Evolutionary conservation across 169 alveolate species (phyloP), one percentile per base, ranked within the genome.

Genomic region (Theileria orientalis): DNA sequence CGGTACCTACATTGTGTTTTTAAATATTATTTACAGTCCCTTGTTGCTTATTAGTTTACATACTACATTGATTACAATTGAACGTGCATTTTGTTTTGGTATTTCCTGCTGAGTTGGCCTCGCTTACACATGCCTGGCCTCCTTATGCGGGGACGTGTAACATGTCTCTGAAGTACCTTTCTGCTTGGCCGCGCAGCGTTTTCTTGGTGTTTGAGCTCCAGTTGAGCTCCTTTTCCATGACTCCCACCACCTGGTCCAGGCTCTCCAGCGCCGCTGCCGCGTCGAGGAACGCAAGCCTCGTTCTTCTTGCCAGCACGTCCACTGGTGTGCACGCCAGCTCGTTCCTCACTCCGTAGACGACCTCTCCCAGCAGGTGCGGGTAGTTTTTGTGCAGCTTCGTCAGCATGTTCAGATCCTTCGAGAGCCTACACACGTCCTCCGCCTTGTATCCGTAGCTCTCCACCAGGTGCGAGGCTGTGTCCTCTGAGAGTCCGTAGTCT

Each of bases 271-370:
- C 87, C 23, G 74, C 90, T 33, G 78, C 51, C 7, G 83, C 66
- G 69, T 91, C 94, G 19, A 80, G 64, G 73, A 91, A 91, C 7
- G 93, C 93, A 57, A 91, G 67, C 19, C 94, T 79, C 35, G 88
- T 76, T 23, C 95, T 83, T 40, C 94, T 71, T 3, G 93, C 95
- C 73, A 91, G 68, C 13, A 91, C 84, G 73, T 91, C 95, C n/a
- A 83, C 76, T 44, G 91, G 83, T 32, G 91, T 85, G 60, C 85
- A 69, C 27, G 94, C 95, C 66, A 82, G 73, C 68, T 91, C 95
- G 27, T 86, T 71, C 23, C 93, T 83, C 54, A 75, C 66, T 27
- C 90, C 91, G 74, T 84, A 90, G 33, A 85, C 61, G 42, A 90
- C 83, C 72, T 90, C 94, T 16, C 92, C 94, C 80, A 74, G 84